Percentiles rank a stretch among this genome's conserved stretches.
These are phyloP conservation scores for Trichosporon sp. DNA, from an alignment of 1,284 basidiomycete genomes.

Conservation along the genomic window DNA sequence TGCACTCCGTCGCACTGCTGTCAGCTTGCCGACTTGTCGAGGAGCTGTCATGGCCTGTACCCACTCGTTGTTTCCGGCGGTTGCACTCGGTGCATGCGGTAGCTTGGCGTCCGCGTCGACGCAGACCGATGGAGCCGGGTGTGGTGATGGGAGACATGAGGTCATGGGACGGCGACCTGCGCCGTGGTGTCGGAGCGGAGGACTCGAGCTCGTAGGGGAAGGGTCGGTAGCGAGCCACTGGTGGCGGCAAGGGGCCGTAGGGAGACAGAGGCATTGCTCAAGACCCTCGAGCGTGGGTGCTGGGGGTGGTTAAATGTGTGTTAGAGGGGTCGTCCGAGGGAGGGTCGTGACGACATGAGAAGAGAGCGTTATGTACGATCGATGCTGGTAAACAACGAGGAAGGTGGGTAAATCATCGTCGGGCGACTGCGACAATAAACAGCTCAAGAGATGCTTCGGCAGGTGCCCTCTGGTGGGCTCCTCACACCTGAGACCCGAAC, in stretches of 20 bases:
- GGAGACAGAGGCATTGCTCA: background rate
- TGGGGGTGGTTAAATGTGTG: background rate
- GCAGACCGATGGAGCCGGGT: background rate
- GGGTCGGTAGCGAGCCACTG: background rate
- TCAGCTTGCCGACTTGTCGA: background rate
- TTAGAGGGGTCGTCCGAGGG: background rate
- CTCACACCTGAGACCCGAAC: background rate
- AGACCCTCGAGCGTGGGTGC: background rate
- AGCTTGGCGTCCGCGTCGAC: conserved; percentile 23
- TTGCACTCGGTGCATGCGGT: conserved; percentile 32
- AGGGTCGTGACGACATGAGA: background rate
- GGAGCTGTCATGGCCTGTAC: background rate
- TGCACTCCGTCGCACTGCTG: conserved; percentile 27
- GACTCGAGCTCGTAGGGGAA: background rate
- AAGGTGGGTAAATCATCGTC: background rate
- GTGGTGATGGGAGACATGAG: conserved; percentile 7
- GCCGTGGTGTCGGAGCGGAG: background rate
- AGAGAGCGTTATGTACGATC: background rate
- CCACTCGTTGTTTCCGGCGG: conserved; percentile 26
- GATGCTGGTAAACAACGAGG: background rate
- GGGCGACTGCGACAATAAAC: background rate
- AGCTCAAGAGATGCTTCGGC: background rate
- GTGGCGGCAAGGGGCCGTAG: background rate
- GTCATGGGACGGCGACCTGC: conserved; percentile 2
- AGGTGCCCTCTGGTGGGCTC: conserved; percentile 14